These are phyloP conservation scores for Eruca vesicaria DNA, from an alignment of 441 rosid species.

Conservation along the genomic window DNA sequence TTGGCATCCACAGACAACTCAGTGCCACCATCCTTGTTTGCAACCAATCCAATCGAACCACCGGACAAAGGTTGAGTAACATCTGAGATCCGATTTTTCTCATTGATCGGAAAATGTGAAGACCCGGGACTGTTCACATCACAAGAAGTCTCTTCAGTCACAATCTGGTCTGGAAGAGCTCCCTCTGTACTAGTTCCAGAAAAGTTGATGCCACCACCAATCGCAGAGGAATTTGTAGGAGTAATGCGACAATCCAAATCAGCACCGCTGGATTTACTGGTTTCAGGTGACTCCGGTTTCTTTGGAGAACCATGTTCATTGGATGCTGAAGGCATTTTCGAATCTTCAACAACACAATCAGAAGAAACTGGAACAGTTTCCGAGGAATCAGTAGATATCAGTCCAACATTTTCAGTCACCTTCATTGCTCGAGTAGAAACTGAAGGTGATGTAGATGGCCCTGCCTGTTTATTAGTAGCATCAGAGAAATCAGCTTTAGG, in stretches of 20 bases:
- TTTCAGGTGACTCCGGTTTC: neutral
- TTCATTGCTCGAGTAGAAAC: constrained; percentile 11
- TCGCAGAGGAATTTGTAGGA: neutral
- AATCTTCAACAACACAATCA: constrained; percentile 12
- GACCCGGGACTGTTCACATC: neutral
- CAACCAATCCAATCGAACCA: constrained; percentile 20
- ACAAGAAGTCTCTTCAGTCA: constrained; percentile 7
- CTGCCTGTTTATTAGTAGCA: constrained; percentile 25
- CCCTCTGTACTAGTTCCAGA: constrained; percentile 15
- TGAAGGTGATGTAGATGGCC: constrained; percentile 24
- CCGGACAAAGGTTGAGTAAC: constrained; percentile 10
- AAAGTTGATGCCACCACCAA: constrained; percentile 2
- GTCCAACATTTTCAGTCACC: constrained; percentile 16
- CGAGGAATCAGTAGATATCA: constrained; percentile 10
- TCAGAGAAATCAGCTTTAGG: constrained; percentile 21
- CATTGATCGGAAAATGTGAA: neutral
- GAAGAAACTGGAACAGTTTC: constrained; percentile 2
- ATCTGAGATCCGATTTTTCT: constrained; percentile 1
- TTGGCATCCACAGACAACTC: constrained; percentile 13
- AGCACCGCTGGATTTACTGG: neutral
- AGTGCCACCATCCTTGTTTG: constrained; percentile 7
- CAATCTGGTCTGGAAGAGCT: constrained; percentile 8
- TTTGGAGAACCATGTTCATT: constrained; percentile 1
- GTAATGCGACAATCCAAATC: constrained; percentile 3
- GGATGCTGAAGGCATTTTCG: constrained; percentile 3